Percentiles rank a stretch among this genome's conserved stretches.
These are phyloP conservation scores for Lipomyces japonicus DNA, from an alignment of 805 yeast species.

Conservation along the genomic window DNA sequence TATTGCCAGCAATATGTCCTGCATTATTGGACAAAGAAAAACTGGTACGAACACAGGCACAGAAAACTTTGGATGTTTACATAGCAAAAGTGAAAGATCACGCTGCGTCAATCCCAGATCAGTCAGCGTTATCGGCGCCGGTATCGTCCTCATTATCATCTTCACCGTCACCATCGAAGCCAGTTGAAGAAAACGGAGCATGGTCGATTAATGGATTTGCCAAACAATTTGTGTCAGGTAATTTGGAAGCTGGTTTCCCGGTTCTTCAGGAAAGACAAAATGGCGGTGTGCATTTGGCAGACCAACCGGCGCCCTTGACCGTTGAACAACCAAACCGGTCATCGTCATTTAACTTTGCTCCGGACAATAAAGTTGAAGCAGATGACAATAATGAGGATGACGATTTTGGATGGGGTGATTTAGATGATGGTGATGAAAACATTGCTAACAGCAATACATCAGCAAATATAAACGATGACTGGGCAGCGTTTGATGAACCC, in stretches of 20 bases:
- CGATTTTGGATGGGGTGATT: conserved; percentile 37
- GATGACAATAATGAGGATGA: conserved; percentile 31
- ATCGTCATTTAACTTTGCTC: conserved; percentile 18
- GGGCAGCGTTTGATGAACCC: conserved; percentile 19
- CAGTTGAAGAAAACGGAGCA: conserved; percentile 5
- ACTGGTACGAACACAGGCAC: conserved; percentile 70
- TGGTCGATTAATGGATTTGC: conserved; percentile 26
- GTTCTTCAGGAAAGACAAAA: conserved; percentile 4
- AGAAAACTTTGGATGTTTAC: conserved; percentile 59
- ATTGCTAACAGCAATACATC: background rate
- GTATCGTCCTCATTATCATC: conserved; percentile 11
- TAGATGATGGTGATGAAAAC: conserved; percentile 19
- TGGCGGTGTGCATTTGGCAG: conserved; percentile 9
- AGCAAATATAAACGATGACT: conserved; percentile 5
- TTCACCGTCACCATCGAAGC: conserved; percentile 19
- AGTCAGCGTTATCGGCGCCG: conserved; percentile 7
- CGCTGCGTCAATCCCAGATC: conserved; percentile 33
- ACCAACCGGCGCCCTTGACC: background rate
- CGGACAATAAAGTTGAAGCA: conserved; percentile 14
- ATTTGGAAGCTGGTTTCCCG: too few species aligned
- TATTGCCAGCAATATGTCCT: conserved; percentile 80
- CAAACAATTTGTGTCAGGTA: conserved; percentile 21
- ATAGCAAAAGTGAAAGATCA: conserved; percentile 51
- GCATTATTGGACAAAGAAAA: conserved; percentile 71
- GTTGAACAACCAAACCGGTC: conserved; percentile 4